Evolutionary conservation across 2,329 filamentous ascomycete genomes (phyloP).

Genomic region (Phialophora chinensis): DNA sequence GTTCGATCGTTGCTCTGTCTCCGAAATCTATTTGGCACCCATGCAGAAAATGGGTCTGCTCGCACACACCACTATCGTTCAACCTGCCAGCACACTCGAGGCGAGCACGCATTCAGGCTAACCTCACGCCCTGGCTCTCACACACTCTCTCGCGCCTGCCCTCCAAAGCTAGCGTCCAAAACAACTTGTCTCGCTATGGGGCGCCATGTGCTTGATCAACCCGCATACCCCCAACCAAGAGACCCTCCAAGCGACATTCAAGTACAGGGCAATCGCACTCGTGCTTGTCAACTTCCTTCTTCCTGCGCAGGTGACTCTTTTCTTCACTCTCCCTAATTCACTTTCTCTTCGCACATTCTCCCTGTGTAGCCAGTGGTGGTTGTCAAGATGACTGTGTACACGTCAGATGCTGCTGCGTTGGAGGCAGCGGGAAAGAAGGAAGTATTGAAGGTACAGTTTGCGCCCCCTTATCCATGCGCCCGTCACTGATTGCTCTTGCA

Average conservation of each 20-base stretch:
- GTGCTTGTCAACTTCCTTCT: neutral
- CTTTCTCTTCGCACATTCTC: neutral
- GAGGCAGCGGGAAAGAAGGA: slow-evolving; percentile 34
- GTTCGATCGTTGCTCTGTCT: neutral
- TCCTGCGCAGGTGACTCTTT: slow-evolving; percentile 5
- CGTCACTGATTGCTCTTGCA: slow-evolving; percentile 17
- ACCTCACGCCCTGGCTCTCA: slow-evolving; percentile 10
- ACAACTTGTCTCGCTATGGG: slow-evolving; percentile 21
- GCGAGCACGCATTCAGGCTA: slow-evolving; percentile 1
- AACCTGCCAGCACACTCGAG: slow-evolving; percentile 10
- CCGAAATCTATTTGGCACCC: slow-evolving; percentile 3
- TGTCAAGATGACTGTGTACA: slow-evolving; percentile 28
- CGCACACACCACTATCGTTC: slow-evolving; percentile 3
- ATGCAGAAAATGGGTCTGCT: neutral
- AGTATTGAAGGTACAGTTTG: slow-evolving; percentile 30
- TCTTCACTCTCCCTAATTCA: neutral
- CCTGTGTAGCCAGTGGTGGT: neutral
- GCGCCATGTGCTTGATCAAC: slow-evolving; percentile 15
- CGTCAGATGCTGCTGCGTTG: slow-evolving; percentile 33
- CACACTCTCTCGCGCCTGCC: slow-evolving; percentile 16
- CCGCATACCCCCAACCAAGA: slow-evolving; percentile 11
- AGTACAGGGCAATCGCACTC: slow-evolving; percentile 14
- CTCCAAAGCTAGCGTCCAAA: slow-evolving; percentile 19
- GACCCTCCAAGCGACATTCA: slow-evolving; percentile 11
- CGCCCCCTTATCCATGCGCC: neutral